Base-by-base conservation (phyloP, 2,329 filamentous ascomycete genomes). In the Fusarium sp. region DNA sequence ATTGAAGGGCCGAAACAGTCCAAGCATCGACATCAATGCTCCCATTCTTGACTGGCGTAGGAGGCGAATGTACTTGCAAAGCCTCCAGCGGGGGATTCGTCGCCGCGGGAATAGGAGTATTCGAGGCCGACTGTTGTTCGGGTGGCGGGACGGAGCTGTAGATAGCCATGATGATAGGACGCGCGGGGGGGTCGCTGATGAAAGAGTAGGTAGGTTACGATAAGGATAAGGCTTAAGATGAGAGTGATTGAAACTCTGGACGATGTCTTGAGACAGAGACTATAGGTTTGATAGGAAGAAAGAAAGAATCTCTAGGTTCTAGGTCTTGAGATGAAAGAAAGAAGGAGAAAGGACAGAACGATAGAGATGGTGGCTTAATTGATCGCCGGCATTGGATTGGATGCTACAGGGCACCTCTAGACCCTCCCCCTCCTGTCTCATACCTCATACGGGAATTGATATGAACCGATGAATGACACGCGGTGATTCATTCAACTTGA, bases 11-110 rank as follows among this genome's bases (percentile, higher is more conserved):
- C 24, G 86, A 86, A 60, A 88, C 83, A 20, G 91, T 91, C 92
- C 92, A 94, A 39, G 90, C 87, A 70, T 92, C 91, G 67, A 93
- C 90, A 70, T 92, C 89, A 61, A 89, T 84, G 58, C 77, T 77
- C 1, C 68, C 65, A 38, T 74, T 74, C 39, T 68, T 77, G 20
- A 78, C 77, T 22, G 77, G 74, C 12, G 79, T 78, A 30, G 77
- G 77, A 34, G 75, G 69, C 26, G 70, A 62, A 38, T 76, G 74
- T 18, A 73, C 51, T 22, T 72, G 68, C 24, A 73, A 32, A 47
- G 72, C 45, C 36, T 77, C 72, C 28, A 76, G 59, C 39, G 75
- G 45, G 59, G 52, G 47, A 32, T 70, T 66, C 30, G 66, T 66
- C n/a, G 60, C 41, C 20, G 60, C 36, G 14, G 66, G 41, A 34